Conservation (phyloP, 768 basidiomycete genomes). For the Suillus fuscotomentosus region DNA sequence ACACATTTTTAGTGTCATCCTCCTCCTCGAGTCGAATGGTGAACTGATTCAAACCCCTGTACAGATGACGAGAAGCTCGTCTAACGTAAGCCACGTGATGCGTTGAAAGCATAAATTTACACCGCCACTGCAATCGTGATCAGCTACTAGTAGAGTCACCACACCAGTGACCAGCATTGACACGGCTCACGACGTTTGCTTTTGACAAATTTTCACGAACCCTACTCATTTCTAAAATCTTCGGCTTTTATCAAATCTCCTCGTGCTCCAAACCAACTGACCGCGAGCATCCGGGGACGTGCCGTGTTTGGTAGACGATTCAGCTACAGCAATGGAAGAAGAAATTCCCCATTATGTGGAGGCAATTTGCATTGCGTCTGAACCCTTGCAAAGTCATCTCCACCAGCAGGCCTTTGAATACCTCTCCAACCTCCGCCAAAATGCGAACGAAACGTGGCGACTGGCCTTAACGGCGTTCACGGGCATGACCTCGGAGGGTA, state of each 20-base stretch:
- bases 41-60: neutral
- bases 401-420: constrained; percentile 89
- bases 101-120: constrained; percentile 1
- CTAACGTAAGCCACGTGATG: constrained; percentile 3
- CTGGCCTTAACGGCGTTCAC: constrained; percentile 76
- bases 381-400: constrained; percentile 65
- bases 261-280: neutral
- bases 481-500: constrained; percentile 57
- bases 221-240: neutral
- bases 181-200: neutral
- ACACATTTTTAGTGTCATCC: too few relatives aligned
- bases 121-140: constrained; percentile 5
- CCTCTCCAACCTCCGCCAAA: constrained; percentile 73
- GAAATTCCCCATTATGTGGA: constrained; percentile 76
- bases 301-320: constrained; percentile 15
- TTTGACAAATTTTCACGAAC: neutral
- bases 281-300: constrained; percentile 18
- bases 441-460: constrained; percentile 75
- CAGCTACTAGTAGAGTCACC: neutral
- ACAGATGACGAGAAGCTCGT: neutral
- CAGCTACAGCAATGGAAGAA: constrained; percentile 55
- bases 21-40: too few relatives aligned
- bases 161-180: neutral
- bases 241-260: neutral
- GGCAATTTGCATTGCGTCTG: constrained; percentile 87